Percentiles rank a stretch among this genome's conserved stretches.
phyloP scores from a whole-genome alignment of 2,329 filamentous ascomycete genomes.

The Fusarium clavum region DNA sequence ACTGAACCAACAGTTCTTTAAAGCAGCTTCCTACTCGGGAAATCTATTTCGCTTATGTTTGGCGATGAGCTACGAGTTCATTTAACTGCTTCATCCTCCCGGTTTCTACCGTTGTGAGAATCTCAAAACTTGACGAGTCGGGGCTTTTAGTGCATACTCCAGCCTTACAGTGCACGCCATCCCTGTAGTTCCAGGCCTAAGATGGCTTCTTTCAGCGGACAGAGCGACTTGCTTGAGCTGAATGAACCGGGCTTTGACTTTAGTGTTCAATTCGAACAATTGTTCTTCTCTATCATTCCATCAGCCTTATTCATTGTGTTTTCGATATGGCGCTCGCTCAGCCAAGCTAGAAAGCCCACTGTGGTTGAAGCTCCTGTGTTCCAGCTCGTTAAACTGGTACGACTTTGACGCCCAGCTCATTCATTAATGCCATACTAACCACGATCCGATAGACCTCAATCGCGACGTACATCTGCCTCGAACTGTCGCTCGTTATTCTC shows the following conservation, averaged over 20 bases:
- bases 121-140: not conserved
- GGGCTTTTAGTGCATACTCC: not conserved
- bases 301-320: slow-evolving; percentile 53
- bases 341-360: slow-evolving; percentile 46
- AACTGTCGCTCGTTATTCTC: slow-evolving; percentile 50
- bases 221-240: not conserved
- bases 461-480: slow-evolving; percentile 46
- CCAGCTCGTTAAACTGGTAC: slow-evolving; percentile 49
- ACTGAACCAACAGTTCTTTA: not conserved
- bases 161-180: not conserved
- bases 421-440: not conserved
- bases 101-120: not conserved
- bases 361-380: slow-evolving; percentile 53
- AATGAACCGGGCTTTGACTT: slow-evolving; percentile 59
- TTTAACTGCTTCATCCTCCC: not conserved
- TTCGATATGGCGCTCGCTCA: slow-evolving; percentile 49
- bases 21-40: not conserved
- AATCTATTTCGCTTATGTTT: not conserved
- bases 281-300: slow-evolving; percentile 59
- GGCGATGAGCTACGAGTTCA: not conserved
- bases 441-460: slow-evolving; percentile 36
- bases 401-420: not conserved
- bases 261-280: slow-evolving; percentile 60
- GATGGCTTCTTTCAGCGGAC: not conserved
- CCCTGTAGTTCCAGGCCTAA: not conserved